Conservation (phyloP, 345 rosid genomes). For the Bruguiera gymnorhiza region DNA sequence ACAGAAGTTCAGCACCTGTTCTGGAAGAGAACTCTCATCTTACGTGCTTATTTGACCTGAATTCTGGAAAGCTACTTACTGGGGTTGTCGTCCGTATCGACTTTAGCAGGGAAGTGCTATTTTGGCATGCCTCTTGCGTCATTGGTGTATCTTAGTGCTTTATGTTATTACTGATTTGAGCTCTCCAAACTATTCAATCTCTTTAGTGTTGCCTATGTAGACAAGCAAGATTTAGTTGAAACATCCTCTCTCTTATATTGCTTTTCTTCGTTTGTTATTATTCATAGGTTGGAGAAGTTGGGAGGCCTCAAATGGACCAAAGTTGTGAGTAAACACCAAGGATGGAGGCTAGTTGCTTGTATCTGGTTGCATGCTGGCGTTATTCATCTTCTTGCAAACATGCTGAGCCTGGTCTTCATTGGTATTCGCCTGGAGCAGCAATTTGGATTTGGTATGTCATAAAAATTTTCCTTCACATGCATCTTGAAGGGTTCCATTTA, state of each 20-base stretch:
- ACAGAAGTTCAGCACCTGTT: neutral
- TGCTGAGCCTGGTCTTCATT: slow-evolving; percentile 29
- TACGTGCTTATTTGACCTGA: too few species aligned
- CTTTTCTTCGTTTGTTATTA: neutral
- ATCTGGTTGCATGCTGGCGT: slow-evolving; percentile 33
- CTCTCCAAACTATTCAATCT: too few species aligned
- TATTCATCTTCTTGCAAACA: slow-evolving; percentile 30
- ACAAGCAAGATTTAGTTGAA: neutral
- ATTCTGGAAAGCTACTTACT: too few species aligned
- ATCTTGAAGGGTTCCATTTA: neutral
- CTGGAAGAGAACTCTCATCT: neutral
- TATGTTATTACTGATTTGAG: too few species aligned
- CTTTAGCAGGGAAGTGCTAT: too few species aligned
- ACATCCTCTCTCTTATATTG: neutral
- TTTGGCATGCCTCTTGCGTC: too few species aligned
- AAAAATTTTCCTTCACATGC: neutral
- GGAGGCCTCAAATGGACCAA: slow-evolving; percentile 24
- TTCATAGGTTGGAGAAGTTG: slow-evolving; percentile 21
- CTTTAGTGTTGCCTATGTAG: too few species aligned
- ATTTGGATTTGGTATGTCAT: slow-evolving; percentile 27
- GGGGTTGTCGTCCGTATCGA: too few species aligned
- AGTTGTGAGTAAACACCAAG: slow-evolving; percentile 19
- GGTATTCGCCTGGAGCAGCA: slow-evolving; percentile 31
- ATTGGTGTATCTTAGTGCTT: too few species aligned
- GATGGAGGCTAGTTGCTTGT: slow-evolving; percentile 30